Evolutionary conservation across 352 stramenopile genomes (phyloP).

Genomic region (Phytopythium chamaehyphon): DNA sequence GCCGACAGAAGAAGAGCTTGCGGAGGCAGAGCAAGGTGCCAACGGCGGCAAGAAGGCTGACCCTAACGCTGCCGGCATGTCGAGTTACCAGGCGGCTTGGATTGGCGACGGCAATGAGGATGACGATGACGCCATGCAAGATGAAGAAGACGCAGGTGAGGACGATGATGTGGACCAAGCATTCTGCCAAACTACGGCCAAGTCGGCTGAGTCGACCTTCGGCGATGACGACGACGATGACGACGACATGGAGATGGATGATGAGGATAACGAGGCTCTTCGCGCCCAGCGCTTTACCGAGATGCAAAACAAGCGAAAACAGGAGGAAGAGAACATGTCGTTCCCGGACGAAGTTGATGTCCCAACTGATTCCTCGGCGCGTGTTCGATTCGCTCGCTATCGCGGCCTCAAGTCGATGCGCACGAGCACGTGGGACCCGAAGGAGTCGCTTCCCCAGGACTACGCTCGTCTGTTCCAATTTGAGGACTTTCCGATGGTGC

Average conservation of each 20-base stretch:
- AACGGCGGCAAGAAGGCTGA: conserved; percentile 57
- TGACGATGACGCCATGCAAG: conserved; percentile 57
- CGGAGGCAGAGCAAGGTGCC: conserved; percentile 66
- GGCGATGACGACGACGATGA: conserved; percentile 56
- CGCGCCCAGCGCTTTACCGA: conserved; percentile 30
- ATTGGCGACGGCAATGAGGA: conserved; percentile 72
- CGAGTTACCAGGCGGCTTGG: conserved; percentile 95
- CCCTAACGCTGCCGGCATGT: conserved; percentile 61
- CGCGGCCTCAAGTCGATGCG: conserved; percentile 96
- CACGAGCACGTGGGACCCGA: conserved; percentile 96
- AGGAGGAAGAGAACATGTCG: conserved; percentile 90
- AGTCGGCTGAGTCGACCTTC: conserved; percentile 27
- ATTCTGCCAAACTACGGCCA: conserved; percentile 65
- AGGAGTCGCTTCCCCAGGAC: conserved; percentile 97
- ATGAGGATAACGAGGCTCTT: conserved; percentile 61
- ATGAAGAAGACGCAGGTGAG: conserved; percentile 42
- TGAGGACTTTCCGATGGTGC: conserved; percentile 92
- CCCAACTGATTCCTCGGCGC: conserved; percentile 50
- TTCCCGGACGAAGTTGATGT: conserved; percentile 96
- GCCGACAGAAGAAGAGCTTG: conserved; percentile 94
- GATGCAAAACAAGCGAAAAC: conserved; percentile 79
- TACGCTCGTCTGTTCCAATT: conserved; percentile 98
- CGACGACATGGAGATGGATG: conserved; percentile 75
- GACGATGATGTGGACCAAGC: conserved; percentile 71
- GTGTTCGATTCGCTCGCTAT: conserved; percentile 88